Conservation (phyloP, 176 grass and related monocot genomes). For the Eragrostis nindensis region DNA sequence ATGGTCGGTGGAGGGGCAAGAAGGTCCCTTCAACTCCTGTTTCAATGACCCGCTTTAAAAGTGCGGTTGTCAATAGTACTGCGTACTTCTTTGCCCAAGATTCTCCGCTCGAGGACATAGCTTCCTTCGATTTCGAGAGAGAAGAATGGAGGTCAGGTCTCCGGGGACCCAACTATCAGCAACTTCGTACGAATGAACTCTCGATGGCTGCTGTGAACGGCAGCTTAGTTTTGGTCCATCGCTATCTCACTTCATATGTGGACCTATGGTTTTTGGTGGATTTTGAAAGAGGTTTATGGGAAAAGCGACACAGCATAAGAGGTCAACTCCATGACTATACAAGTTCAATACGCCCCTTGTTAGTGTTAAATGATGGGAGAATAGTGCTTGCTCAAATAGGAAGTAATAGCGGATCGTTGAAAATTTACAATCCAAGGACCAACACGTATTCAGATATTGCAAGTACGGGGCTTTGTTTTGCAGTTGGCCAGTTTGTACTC, state of each 20-base stretch:
- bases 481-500: not conserved
- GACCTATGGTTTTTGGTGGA: not conserved
- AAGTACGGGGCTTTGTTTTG: not conserved
- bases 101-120: not conserved
- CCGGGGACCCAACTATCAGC: not conserved
- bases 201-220: not conserved
- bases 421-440: not conserved
- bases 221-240: not conserved
- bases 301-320: not conserved
- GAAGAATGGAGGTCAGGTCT: slow-evolving; percentile 19
- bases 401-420: not conserved
- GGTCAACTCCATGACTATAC: not conserved
- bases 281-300: not conserved
- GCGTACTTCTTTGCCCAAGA: slow-evolving; percentile 4
- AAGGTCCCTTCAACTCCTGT: not conserved
- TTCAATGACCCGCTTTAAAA: not conserved
- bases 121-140: slow-evolving; percentile 16
- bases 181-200: not conserved
- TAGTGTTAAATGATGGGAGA: not conserved
- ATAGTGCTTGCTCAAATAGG: not conserved
- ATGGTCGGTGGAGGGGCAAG: not conserved
- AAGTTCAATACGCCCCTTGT: not conserved
- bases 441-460: not conserved
- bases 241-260: not conserved
- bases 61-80: slow-evolving; percentile 10